These are phyloP conservation scores for Citrus maxima DNA, from an alignment of 345 rosid species.

Conservation along the genomic window DNA sequence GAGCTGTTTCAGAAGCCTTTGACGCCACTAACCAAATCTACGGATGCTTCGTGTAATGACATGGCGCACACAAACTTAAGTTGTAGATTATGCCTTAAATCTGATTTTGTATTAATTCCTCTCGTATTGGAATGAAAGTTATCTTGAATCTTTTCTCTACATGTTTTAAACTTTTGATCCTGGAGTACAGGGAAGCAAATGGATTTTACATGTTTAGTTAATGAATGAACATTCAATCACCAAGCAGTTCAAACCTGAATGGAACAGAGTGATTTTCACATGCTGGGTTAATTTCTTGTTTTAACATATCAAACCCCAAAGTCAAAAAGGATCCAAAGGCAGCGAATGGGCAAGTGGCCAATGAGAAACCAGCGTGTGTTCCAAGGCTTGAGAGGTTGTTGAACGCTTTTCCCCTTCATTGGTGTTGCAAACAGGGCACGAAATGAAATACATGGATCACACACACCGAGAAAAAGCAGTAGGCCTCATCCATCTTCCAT, in stretches of 20 bases:
- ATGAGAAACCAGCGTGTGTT: neutral
- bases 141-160: neutral
- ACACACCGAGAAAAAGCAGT: neutral
- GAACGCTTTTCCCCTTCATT: neutral
- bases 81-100: neutral
- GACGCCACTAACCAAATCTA: no score
- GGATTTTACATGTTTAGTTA: neutral
- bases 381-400: neutral
- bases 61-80: neutral
- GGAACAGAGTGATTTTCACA: no score
- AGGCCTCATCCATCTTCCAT: no score
- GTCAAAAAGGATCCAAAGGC: no score
- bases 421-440: neutral
- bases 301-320: neutral
- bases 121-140: neutral
- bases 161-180: neutral
- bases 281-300: neutral
- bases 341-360: no score
- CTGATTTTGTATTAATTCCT: neutral
- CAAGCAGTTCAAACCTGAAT: neutral
- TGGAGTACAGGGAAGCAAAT: neutral
- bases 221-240: neutral
- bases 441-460: neutral
- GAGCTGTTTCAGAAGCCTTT: neutral
- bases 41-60: no score